These are phyloP conservation scores for Penicillium rolfsii DNA, from an alignment of 2,329 filamentous ascomycete species.

Conservation along the genomic window DNA sequence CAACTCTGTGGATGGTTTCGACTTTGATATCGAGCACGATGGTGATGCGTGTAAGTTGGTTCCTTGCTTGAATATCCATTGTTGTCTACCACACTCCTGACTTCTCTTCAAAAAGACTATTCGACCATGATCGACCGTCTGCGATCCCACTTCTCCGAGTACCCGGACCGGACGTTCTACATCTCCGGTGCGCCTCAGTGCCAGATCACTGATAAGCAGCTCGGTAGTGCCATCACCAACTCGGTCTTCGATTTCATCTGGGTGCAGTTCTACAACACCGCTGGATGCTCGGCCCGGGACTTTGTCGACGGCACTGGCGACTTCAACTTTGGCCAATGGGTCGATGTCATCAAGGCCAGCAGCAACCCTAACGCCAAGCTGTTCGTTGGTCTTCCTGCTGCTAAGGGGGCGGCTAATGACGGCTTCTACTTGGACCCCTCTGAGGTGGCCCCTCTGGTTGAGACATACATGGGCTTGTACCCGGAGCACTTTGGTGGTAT, in stretches of 20 bases:
- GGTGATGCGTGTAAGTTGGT: conserved; percentile 33
- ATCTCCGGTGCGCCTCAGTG: conserved; percentile 61
- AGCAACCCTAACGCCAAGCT: conserved; percentile 54
- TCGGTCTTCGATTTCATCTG: conserved; percentile 58
- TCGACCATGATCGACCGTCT: conserved; percentile 54
- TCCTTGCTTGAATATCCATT: not conserved
- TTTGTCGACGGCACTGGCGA: conserved; percentile 42
- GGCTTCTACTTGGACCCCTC: conserved; percentile 53
- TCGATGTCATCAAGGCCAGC: conserved; percentile 40
- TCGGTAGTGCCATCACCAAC: conserved; percentile 50
- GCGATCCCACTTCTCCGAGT: conserved; percentile 44
- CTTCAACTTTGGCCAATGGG: conserved; percentile 55
- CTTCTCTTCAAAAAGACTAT: conserved; percentile 43
- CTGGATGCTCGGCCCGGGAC: conserved; percentile 53
- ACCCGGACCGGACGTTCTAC: conserved; percentile 48
- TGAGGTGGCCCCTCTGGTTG: conserved; percentile 52
- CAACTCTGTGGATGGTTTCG: conserved; percentile 55
- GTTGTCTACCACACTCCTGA: not conserved
- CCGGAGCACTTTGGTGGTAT: conserved; percentile 58
- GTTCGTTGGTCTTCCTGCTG: conserved; percentile 56
- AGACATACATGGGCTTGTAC: conserved; percentile 46
- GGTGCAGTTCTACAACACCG: conserved; percentile 61
- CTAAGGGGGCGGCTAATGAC: conserved; percentile 32
- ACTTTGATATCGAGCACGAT: conserved; percentile 52
- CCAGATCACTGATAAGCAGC: conserved; percentile 51